Base-by-base conservation (phyloP, 2,329 filamentous ascomycete genomes). In the Emmonsiellopsis sp. region DNA sequence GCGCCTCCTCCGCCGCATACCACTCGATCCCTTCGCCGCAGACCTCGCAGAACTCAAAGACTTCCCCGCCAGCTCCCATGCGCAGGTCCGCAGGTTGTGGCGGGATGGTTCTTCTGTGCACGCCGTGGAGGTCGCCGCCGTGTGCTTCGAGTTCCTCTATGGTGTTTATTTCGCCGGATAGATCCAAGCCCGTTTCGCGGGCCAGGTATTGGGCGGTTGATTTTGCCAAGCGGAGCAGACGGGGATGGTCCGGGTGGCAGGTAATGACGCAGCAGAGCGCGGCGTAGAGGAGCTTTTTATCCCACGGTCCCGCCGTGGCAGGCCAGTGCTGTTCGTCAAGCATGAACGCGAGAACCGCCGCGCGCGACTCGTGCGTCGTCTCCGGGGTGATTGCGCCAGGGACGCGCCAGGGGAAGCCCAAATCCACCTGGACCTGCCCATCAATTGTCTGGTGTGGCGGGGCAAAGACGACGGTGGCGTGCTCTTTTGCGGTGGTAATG, bases 21-120 rank as follows among this genome's bases (percentile, higher is more conserved):
- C 81, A 77, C 0, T 67, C 64, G 42, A 82, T 74, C 0, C 65
- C 63, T 3, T 69, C 62, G 13, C 70, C 64, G 58, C 80, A 83
- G 51, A 81, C 75, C 13, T 75, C 71, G 58, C 80, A 83, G n/a
- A 57, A 61, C 56, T 82, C 79, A 31, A 66, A 68, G 7, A 70
- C 54, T 2, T 64, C 58, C 3, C 56, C 57, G 1, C 61, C 64
- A 7, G 60, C 53, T 8, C 58, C 57, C 11, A 63, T 57, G 17
- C 5, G 36, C 36, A 1, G 62, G 33, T 37, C 32, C 10, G 51
- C 40, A 27, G 31, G 42, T 34, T 51, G 70, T 6, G 63, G 55
- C 13, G 58, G 43, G 31, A 68, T 60, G 1, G 51, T 55, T 6
- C 50, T 33, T 5, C 37, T 5, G 21, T 27, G 21, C 21, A 0